These are phyloP conservation scores for Scutellaria barbata DNA, from an alignment of 257 asterid genomes.

Conservation along the genomic window DNA sequence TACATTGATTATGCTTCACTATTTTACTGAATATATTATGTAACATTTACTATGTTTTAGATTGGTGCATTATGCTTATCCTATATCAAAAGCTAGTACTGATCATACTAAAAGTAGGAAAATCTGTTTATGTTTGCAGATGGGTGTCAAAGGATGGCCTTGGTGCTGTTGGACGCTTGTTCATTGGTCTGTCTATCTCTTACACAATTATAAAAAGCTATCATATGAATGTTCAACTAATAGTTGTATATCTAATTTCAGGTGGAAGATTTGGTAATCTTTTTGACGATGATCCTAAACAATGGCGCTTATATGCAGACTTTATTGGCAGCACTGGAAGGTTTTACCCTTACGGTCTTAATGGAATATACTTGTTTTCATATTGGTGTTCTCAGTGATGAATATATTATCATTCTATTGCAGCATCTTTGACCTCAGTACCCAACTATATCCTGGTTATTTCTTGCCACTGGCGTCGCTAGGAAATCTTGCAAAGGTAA, in stretches of 20 bases:
- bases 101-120: constrained; percentile 20
- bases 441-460: constrained; percentile 83
- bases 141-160: constrained; percentile 99
- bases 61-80: constrained; percentile 4
- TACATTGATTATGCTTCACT: constrained; percentile 3
- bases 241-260: constrained; percentile 43
- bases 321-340: constrained; percentile 96
- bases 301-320: constrained; percentile 99
- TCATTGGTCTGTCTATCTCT: constrained; percentile 68
- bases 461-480: constrained; percentile 91
- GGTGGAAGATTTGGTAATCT: constrained; percentile 98
- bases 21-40: neutral
- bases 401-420: constrained; percentile 34
- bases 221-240: constrained; percentile 28
- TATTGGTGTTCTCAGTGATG: constrained; percentile 27
- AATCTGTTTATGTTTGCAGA: constrained; percentile 50
- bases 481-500: constrained; percentile 96
- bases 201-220: constrained; percentile 26
- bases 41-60: constrained; percentile 19
- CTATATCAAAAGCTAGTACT: constrained; percentile 21
- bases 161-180: constrained; percentile 95
- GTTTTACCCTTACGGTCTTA: constrained; percentile 40
- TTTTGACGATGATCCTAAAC: constrained; percentile 95
- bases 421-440: constrained; percentile 96
- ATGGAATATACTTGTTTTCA: constrained; percentile 17